Evolutionary conservation across 192 early-diverging fungal species (phyloP).

Genomic region (Entomortierella parvispora): DNA sequence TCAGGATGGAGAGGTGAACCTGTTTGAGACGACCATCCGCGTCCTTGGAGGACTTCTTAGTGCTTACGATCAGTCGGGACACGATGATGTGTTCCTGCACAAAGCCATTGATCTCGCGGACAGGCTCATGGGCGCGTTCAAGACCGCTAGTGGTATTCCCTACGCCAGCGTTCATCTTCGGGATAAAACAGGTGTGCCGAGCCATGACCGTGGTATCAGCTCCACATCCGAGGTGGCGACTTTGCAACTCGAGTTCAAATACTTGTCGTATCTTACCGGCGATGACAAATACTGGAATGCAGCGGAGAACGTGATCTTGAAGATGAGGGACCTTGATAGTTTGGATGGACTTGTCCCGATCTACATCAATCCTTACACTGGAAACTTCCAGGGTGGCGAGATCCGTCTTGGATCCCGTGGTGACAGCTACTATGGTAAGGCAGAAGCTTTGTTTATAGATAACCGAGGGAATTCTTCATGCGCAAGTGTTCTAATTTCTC

Average conservation of each 20-base stretch:
- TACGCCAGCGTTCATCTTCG: slow-evolving; percentile 59
- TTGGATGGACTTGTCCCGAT: slow-evolving; percentile 80
- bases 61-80: slow-evolving; percentile 71
- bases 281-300: slow-evolving; percentile 72
- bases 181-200: slow-evolving; percentile 31
- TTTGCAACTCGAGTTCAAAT: slow-evolving; percentile 80
- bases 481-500: slow-evolving; percentile 9
- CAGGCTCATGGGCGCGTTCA: slow-evolving; percentile 66
- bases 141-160: slow-evolving; percentile 68
- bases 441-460: slow-evolving; percentile 22
- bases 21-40: slow-evolving; percentile 82
- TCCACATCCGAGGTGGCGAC: slow-evolving; percentile 73
- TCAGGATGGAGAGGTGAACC: slow-evolving; percentile 69
- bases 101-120: slow-evolving; percentile 75
- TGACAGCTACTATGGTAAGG: slow-evolving; percentile 88
- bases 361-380: slow-evolving; percentile 65
- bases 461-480: slow-evolving; percentile 50
- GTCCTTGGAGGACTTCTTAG: slow-evolving; percentile 81
- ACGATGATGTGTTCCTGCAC: slow-evolving; percentile 64
- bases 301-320: slow-evolving; percentile 70
- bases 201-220: slow-evolving; percentile 43
- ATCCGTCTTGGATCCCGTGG: slow-evolving; percentile 72
- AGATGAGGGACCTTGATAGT: slow-evolving; percentile 56
- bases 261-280: slow-evolving; percentile 72
- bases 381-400: slow-evolving; percentile 55